Base-by-base conservation (phyloP, 208 protist species). In the Leptomonas seymouri region DNA sequence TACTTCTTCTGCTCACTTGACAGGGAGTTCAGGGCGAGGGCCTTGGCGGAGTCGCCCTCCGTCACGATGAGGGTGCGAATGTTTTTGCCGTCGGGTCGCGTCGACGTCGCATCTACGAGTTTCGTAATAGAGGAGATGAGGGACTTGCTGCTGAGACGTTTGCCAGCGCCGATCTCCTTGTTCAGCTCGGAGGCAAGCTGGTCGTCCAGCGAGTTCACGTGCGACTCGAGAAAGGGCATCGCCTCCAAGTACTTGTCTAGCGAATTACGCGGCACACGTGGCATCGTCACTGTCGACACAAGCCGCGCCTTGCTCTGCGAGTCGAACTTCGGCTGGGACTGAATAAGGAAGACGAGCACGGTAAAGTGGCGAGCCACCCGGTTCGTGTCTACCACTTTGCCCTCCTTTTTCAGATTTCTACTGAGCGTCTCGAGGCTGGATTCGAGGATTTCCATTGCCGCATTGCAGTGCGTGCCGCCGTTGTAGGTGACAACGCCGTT, bases 261-360 rank as follows among this genome's bases (percentile, higher is more conserved):
- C 9, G 97, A 95, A 12, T 71, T 62, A 55, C 98, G 98, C 18
- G 90, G 82, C 27, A 92, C 86, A 16, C 87, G 79, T 36, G 91
- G 88, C 85, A 96, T 90, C 11, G 73, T 84, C 39, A 88, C 82
- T 3, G 80, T 56, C 23, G 96, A 98, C 0, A 95, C 99, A 55
- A 99, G 92, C 9, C 92, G 94, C 50, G 99, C 98, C 83, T 99
- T 99, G 54, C 97, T 99, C 87, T 99, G 99, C 42, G 97, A 99
- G 81, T 99, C 98, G 84, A 99, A 99, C 58, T 98, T 92, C 23
- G 99, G 99, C 75, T 99, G 99, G 21, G 98, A 92, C 73, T 99
- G 98, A 20, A 99, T 82, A 30, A 93, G 94, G 74, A 99, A 99
- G 31, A 99, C 88, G 79, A 99, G 99, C 28, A 99, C 84, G 50